phyloP scores from a whole-genome alignment of 1,139 yeast species.

The Meyerozyma elateridarum region DNA sequence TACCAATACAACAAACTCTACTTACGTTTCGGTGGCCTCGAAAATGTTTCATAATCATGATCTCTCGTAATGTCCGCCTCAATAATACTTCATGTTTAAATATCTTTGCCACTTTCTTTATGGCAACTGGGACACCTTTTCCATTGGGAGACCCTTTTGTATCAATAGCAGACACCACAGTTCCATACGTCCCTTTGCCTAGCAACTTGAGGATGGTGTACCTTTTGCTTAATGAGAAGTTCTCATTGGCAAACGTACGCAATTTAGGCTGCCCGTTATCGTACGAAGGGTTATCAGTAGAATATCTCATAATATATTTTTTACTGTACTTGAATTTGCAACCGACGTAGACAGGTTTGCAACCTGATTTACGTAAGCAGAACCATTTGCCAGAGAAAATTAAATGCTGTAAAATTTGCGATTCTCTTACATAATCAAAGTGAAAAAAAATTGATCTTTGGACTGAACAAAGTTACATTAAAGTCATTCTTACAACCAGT shows the following conservation, averaged over 20 bases:
- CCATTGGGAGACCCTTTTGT: constrained; percentile 24
- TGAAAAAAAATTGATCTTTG: no score
- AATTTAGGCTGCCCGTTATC: no score
- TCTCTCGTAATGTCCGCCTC: constrained; percentile 73
- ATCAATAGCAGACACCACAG: constrained; percentile 81
- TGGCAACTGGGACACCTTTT: constrained; percentile 45
- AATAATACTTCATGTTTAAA: constrained; percentile 60
- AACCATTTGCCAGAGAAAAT: no score
- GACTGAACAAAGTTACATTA: no score
- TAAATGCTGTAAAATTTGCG: no score
- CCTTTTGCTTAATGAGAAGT: constrained; percentile 61
- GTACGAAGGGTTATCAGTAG: no score
- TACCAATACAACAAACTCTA: constrained; percentile 5
- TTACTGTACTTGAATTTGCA: no score
- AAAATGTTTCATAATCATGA: constrained; percentile 72
- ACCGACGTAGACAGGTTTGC: no score
- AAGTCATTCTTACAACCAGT: neutral
- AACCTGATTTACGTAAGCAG: no score
- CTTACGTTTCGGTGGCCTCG: constrained; percentile 72
- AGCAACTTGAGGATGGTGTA: constrained; percentile 61
- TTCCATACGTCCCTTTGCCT: constrained; percentile 89
- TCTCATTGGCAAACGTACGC: constrained; percentile 11
- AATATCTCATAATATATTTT: no score
- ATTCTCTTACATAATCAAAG: no score
- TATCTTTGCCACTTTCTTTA: constrained; percentile 71